Conservation (phyloP, 1,139 yeast genomes). For the Suhomyces anneliseae region DNA sequence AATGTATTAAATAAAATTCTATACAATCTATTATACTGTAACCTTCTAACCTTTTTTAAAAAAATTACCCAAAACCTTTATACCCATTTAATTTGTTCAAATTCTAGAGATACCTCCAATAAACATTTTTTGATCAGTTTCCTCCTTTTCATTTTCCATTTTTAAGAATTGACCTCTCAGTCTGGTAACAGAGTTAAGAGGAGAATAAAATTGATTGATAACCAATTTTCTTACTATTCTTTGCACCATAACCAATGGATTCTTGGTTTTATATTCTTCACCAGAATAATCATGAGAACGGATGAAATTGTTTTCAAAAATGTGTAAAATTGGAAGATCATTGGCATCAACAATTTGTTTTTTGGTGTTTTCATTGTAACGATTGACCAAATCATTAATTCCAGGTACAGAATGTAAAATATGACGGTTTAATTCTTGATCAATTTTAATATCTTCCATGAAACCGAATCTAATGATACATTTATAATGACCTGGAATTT, state of each 20-base stretch:
- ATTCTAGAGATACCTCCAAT: slow-evolving; percentile 28
- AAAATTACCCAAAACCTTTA: too few relatives aligned
- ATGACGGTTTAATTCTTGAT: slow-evolving; percentile 23
- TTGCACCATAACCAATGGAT: slow-evolving; percentile 16
- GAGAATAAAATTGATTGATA: slow-evolving; percentile 30
- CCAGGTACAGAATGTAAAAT: slow-evolving; percentile 29
- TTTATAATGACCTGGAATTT: slow-evolving; percentile 44
- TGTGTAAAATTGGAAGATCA: slow-evolving; percentile 30
- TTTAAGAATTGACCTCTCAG: slow-evolving; percentile 25
- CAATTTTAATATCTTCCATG: slow-evolving; percentile 40
- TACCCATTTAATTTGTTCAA: neutral
- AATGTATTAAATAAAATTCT: too few relatives aligned
- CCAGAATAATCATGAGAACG: slow-evolving; percentile 22
- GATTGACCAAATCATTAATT: slow-evolving; percentile 13
- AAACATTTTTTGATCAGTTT: slow-evolving; percentile 25
- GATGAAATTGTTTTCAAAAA: slow-evolving; percentile 38
- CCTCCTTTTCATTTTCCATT: slow-evolving; percentile 24
- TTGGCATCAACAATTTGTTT: slow-evolving; percentile 2
- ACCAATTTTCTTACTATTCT: slow-evolving; percentile 21
- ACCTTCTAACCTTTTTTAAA: too few relatives aligned
- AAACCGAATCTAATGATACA: slow-evolving; percentile 49
- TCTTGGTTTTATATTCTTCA: slow-evolving; percentile 19
- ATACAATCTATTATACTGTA: too few relatives aligned
- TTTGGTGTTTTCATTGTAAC: slow-evolving; percentile 4
- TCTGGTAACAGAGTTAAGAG: slow-evolving; percentile 29